phyloP scores from a whole-genome alignment of 345 rosid species.

The Psidium friedrichsthalianum region DNA sequence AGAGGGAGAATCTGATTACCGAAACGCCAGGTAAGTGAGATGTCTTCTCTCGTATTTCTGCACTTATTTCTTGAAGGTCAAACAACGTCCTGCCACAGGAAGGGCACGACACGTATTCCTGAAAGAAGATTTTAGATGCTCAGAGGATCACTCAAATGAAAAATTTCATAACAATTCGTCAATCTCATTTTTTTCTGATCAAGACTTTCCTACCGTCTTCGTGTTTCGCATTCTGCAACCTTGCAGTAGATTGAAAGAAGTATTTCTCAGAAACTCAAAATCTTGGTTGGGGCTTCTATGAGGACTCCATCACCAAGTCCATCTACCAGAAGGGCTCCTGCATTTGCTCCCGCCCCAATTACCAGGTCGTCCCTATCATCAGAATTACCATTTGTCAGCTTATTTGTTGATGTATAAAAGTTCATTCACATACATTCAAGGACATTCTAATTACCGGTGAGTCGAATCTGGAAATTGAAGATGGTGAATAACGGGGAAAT shows the following conservation, averaged over 20 bases:
- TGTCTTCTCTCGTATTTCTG: slow-evolving; percentile 83
- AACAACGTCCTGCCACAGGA: slow-evolving; percentile 96
- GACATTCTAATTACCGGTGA: slow-evolving; percentile 46
- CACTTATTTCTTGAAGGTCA: slow-evolving; percentile 95
- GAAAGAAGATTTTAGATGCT: neutral
- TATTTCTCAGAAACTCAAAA: slow-evolving; percentile 75
- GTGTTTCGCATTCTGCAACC: slow-evolving; percentile 99
- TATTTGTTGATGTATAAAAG: neutral
- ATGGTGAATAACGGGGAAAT: slow-evolving; percentile 91
- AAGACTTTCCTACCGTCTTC: slow-evolving; percentile 55
- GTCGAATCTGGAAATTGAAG: slow-evolving; percentile 58
- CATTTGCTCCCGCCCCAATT: slow-evolving; percentile 75
- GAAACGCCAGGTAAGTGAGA: slow-evolving; percentile 97
- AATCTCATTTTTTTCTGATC: neutral
- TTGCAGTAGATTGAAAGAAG: slow-evolving; percentile 89
- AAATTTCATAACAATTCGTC: neutral
- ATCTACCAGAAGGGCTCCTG: slow-evolving; percentile 86
- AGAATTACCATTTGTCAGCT: slow-evolving; percentile 1
- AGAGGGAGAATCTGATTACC: slow-evolving; percentile 22
- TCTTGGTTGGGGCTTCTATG: slow-evolving; percentile 82
- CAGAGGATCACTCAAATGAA: neutral
- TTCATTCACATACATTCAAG: neutral
- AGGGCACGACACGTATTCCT: slow-evolving; percentile 97
- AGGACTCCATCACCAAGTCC: slow-evolving; percentile 95
- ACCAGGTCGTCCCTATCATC: slow-evolving; percentile 82